These are phyloP conservation scores for Bocquillonia castaneifolia DNA, from an alignment of 441 rosid species.

Conservation along the genomic window DNA sequence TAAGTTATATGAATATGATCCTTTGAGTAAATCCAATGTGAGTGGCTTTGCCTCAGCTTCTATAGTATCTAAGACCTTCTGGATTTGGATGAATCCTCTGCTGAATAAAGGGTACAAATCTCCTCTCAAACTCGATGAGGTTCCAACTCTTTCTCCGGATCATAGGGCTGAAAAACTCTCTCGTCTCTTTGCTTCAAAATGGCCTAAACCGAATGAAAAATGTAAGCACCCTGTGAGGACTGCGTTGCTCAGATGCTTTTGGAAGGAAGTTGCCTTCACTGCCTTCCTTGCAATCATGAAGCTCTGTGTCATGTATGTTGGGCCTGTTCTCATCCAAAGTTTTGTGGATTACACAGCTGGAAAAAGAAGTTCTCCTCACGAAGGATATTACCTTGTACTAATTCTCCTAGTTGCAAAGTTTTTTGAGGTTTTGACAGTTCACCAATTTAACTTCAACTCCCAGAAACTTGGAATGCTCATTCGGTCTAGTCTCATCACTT, in stretches of 20 bases:
- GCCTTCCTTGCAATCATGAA: conserved; percentile 70
- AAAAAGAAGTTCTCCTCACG: conserved; percentile 56
- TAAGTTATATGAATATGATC: conserved; percentile 27
- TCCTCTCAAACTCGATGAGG: conserved; percentile 62
- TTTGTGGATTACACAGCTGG: conserved; percentile 80
- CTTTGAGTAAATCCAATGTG: conserved; percentile 41
- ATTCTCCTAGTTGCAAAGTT: conserved; percentile 70
- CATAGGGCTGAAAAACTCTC: conserved; percentile 78
- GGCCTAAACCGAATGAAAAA: conserved; percentile 76
- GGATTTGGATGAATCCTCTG: conserved; percentile 93
- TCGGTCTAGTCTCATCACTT: conserved; percentile 66
- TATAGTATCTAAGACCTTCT: conserved; percentile 59
- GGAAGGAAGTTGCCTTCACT: conserved; percentile 71
- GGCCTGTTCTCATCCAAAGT: conserved; percentile 75
- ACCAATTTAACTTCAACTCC: conserved; percentile 83
- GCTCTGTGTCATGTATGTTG: conserved; percentile 72
- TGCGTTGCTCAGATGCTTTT: conserved; percentile 70
- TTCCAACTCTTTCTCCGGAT: conserved; percentile 68
- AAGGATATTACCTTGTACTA: conserved; percentile 76
- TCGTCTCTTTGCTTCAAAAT: conserved; percentile 46
- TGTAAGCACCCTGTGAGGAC: conserved; percentile 60
- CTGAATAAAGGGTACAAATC: conserved; percentile 71
- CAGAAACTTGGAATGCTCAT: conserved; percentile 95
- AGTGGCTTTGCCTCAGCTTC: conserved; percentile 74
- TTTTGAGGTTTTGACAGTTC: conserved; percentile 64